These are phyloP conservation scores for Claviceps sp. DNA, from an alignment of 2,329 filamentous ascomycete species.

Conservation along the genomic window DNA sequence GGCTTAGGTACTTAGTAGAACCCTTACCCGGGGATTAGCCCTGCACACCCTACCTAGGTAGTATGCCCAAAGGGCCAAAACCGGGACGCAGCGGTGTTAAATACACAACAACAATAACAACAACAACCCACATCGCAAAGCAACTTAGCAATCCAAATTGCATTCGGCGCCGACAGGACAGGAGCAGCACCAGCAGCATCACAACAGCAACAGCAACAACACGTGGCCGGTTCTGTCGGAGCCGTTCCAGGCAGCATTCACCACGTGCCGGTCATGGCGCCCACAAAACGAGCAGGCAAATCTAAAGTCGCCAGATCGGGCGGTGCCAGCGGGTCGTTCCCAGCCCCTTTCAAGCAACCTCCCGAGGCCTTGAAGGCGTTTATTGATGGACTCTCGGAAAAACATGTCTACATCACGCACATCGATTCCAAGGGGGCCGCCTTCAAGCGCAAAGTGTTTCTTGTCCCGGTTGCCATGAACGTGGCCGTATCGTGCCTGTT, in stretches of 20 bases:
- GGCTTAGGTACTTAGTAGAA: too few relatives aligned
- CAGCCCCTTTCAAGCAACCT: slow-evolving; percentile 54
- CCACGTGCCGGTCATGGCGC: slow-evolving; percentile 15
- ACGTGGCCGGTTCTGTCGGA: not conserved
- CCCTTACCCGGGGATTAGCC: too few relatives aligned
- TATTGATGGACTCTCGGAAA: slow-evolving; percentile 48
- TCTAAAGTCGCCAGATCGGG: slow-evolving; percentile 14
- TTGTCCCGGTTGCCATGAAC: slow-evolving; percentile 69
- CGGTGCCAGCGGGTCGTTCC: slow-evolving; percentile 24
- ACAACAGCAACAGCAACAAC: not conserved
- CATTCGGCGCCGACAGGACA: too few relatives aligned
- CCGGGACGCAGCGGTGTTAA: too few relatives aligned
- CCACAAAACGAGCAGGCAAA: slow-evolving; percentile 21
- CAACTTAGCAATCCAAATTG: too few relatives aligned
- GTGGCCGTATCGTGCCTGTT: slow-evolving; percentile 50
- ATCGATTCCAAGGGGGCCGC: slow-evolving; percentile 56
- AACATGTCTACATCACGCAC: slow-evolving; percentile 73
- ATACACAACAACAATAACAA: too few relatives aligned
- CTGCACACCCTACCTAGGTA: too few relatives aligned
- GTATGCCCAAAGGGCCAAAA: too few relatives aligned
- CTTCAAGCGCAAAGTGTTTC: slow-evolving; percentile 74
- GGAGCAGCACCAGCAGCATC: too few relatives aligned
- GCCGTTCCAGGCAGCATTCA: not conserved
- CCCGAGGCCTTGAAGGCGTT: slow-evolving; percentile 52
- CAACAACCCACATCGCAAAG: too few relatives aligned